Evolutionary conservation across 371 early-diverging fungal species (phyloP).

Genomic region (Apophysomyces variabilis): DNA sequence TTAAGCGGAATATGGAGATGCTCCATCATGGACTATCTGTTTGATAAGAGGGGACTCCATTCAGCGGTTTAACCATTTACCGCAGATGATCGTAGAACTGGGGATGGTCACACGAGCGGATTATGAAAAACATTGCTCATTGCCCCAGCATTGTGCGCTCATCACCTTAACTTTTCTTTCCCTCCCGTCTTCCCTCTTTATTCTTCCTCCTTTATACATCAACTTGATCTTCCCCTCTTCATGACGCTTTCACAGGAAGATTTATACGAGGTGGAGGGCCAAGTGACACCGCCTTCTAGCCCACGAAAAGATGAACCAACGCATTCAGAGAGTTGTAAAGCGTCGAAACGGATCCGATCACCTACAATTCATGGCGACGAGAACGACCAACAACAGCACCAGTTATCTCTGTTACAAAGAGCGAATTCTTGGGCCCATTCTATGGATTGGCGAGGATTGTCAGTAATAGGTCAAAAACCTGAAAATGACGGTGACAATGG

Average conservation of each 20-base stretch:
- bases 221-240: neutral
- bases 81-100: no score
- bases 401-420: neutral
- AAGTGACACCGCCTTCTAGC: conserved; percentile 5
- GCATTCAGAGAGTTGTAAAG: neutral
- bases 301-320: neutral
- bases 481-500: neutral
- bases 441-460: neutral
- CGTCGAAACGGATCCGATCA: neutral
- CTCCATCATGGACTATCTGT: no score
- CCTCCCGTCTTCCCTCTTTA: no score
- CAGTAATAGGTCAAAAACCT: neutral
- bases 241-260: neutral
- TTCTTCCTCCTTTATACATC: no score
- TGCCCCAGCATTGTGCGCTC: no score
- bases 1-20: no score
- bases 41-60: no score
- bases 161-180: no score
- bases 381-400: neutral
- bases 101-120: no score
- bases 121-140: no score
- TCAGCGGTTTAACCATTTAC: no score
- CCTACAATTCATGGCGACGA: neutral
- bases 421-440: neutral
- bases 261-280: neutral